Base-by-base conservation (phyloP, 1,139 yeast species). In the Zygoascus sp. region DNA sequence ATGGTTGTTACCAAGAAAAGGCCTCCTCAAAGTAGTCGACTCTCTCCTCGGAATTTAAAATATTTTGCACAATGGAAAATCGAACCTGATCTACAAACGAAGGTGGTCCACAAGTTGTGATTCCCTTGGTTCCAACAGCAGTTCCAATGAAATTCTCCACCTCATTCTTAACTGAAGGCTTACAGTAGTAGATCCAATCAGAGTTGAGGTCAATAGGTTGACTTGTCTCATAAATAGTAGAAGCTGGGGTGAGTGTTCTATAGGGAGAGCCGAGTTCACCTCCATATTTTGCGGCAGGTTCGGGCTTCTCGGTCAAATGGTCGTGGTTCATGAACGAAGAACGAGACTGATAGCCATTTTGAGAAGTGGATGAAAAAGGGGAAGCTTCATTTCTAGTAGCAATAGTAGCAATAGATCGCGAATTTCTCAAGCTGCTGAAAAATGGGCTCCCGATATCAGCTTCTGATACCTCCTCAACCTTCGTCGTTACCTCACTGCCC, bases 71-170 rank as follows among this genome's bases (percentile, higher is more conserved):
- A 22, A 64, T 58, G 3, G 62, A 55, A 37, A 52, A 50, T 49
- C 78, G 66, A 4, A 70, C 58, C 19, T 61, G 64, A 46, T 71
- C 74, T 27, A 66, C 66, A 53, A 75, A 67, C 1, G 59, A 25
- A 0, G 65, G 54, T 3, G 79, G 76, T 3, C 79, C 79, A 58
- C 79, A 73, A 6, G 69, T 61, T 17, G 72, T 55, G 22, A 76
- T 63, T 1, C 64, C 62, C 1, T 65, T 57, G 1, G 66, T 53
- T 13, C 70, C 70, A 20, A 63, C 61, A 4, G 67, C 53, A 37
- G 61, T 54, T 37, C 56, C 43, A 25, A 77, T 63, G 41, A 70
- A 75, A 3, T 62, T 50, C 5, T 53, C 53, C 2, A 77, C 67
- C 13, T 76, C 49, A 1, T 53, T 57, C 3, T 58, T 53, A 22